phyloP scores from a whole-genome alignment of 192 early-diverging fungal genomes.

The Borealophlyctis nickersoniae region DNA sequence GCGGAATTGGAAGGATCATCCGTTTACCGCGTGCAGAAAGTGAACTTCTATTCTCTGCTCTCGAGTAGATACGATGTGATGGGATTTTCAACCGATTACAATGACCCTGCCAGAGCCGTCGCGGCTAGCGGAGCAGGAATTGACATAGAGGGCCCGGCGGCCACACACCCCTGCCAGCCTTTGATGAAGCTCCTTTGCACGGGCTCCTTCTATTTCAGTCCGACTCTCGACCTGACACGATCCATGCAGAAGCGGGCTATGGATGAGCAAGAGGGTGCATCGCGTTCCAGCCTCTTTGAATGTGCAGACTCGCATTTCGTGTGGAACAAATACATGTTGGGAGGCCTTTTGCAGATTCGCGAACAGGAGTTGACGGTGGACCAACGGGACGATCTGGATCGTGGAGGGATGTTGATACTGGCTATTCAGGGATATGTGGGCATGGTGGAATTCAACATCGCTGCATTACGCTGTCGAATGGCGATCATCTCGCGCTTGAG shows the following conservation, averaged over 20 bases:
- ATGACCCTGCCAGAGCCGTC: constrained; percentile 1
- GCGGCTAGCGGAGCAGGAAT: constrained; percentile 33
- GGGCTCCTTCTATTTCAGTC: constrained; percentile 92
- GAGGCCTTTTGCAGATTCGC: constrained; percentile 74
- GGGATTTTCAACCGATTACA: not conserved
- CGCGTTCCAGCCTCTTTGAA: constrained; percentile 42
- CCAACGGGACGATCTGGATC: constrained; percentile 67
- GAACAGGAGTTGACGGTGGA: constrained; percentile 63
- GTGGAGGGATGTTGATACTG: constrained; percentile 68
- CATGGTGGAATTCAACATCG: constrained; percentile 31
- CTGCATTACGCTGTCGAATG: constrained; percentile 28
- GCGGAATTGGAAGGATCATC: constrained; percentile 49
- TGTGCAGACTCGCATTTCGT: constrained; percentile 75
- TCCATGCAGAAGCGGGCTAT: constrained; percentile 66
- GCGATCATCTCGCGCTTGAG: constrained; percentile 71
- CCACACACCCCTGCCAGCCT: constrained; percentile 69
- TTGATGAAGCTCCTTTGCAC: constrained; percentile 76
- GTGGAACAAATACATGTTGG: constrained; percentile 89
- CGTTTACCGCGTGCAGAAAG: constrained; percentile 68
- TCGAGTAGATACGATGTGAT: constrained; percentile 68
- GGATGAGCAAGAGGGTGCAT: constrained; percentile 20
- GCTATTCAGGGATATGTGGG: constrained; percentile 79
- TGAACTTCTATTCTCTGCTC: constrained; percentile 75
- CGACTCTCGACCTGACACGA: constrained; percentile 83
- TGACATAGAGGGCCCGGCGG: constrained; percentile 36